These are phyloP conservation scores for Ascochyta clinopodiicola DNA, from an alignment of 2,329 filamentous ascomycete species.

Conservation along the genomic window DNA sequence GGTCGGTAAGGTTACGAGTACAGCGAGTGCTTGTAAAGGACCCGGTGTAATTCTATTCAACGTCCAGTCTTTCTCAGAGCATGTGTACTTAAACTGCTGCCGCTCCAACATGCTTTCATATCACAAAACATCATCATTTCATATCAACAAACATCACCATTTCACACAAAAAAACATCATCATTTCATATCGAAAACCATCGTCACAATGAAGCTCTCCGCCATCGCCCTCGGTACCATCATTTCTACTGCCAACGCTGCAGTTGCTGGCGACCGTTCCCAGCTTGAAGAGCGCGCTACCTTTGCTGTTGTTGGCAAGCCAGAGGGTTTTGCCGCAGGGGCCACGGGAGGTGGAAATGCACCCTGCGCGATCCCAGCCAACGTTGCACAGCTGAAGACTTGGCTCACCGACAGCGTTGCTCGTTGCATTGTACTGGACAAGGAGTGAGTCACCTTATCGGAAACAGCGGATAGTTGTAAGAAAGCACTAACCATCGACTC, in stretches of 20 bases:
- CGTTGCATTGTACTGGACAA: constrained; percentile 66
- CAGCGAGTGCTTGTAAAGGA: neutral
- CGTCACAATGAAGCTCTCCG: constrained; percentile 29
- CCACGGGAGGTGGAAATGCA: constrained; percentile 66
- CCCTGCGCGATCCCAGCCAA: constrained; percentile 61
- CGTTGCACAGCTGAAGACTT: constrained; percentile 63
- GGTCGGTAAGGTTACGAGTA: neutral
- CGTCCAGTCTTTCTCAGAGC: too few species aligned
- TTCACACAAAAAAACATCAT: too few species aligned
- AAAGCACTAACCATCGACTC: neutral
- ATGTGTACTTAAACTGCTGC: neutral
- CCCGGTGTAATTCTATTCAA: constrained; percentile 1
- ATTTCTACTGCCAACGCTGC: constrained; percentile 24
- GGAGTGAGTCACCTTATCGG: constrained; percentile 11
- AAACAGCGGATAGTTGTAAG: neutral
- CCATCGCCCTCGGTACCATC: constrained; percentile 25
- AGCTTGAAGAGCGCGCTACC: constrained; percentile 20
- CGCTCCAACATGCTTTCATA: neutral
- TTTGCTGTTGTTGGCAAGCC: constrained; percentile 46
- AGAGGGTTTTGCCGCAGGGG: constrained; percentile 60
- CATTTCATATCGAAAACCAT: neutral
- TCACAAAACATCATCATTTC: neutral
- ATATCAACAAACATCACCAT: too few species aligned
- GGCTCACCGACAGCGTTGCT: constrained; percentile 60
- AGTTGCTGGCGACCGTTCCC: constrained; percentile 15